These are phyloP conservation scores for Penicillium capsulatum DNA, from an alignment of 2,329 filamentous ascomycete species.

Conservation along the genomic window DNA sequence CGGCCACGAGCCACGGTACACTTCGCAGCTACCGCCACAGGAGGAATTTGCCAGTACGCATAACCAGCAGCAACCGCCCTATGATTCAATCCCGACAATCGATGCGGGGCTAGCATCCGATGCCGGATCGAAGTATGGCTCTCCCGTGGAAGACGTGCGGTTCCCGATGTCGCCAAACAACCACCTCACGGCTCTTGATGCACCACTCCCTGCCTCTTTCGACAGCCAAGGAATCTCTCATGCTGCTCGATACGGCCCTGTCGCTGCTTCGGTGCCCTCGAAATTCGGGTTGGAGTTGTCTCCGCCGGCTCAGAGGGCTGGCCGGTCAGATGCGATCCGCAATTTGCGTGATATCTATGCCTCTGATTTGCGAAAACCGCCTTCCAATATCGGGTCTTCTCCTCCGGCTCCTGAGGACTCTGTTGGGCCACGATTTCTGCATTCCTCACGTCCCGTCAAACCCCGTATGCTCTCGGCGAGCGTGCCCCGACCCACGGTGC, in stretches of 20 bases:
- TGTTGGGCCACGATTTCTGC: conserved; percentile 60
- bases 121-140: conserved; percentile 68
- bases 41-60: conserved; percentile 43
- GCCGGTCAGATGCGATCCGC: conserved; percentile 59
- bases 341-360: conserved; percentile 64
- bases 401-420: conserved; percentile 63
- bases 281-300: conserved; percentile 80
- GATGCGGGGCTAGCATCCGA: conserved; percentile 58
- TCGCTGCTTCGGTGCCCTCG: conserved; percentile 86
- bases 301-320: conserved; percentile 66
- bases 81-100: conserved; percentile 53
- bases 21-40: conserved; percentile 32
- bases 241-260: conserved; percentile 81
- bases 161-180: conserved; percentile 72
- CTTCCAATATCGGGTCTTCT: conserved; percentile 51
- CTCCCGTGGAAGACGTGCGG: conserved; percentile 73
- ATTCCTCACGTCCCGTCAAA: conserved; percentile 62
- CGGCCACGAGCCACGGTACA: conserved; percentile 45
- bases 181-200: conserved; percentile 87
- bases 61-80: conserved; percentile 42
- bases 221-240: conserved; percentile 94
- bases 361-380: conserved; percentile 63
- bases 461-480: conserved; percentile 58
- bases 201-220: conserved; percentile 87
- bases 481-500: conserved; percentile 49